A percentile compares a stretch with the other conserved stretches of the same genome.
Evolutionary conservation across 202 grass and related monocot species (phyloP).

Genomic region (Brachypodium distachyon): DNA sequence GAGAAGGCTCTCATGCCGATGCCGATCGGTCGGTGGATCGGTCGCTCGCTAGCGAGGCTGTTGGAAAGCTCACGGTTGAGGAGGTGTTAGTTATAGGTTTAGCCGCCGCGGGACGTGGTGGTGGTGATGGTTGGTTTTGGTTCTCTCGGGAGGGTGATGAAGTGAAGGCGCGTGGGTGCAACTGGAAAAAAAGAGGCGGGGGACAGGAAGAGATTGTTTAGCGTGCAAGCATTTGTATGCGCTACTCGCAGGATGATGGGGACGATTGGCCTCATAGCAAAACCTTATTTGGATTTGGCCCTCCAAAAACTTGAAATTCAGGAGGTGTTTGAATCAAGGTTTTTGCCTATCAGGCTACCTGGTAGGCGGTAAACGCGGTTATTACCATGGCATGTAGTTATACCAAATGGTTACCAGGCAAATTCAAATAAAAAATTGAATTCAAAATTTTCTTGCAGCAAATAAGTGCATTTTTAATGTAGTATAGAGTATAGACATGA

Average conservation of each 20-base stretch:
- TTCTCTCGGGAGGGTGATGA: neutral
- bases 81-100: conserved; percentile 27
- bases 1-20: conserved; percentile 46
- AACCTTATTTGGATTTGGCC: neutral
- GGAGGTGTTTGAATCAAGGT: no score
- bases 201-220: conserved; percentile 27
- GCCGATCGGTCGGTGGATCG: neutral
- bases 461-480: no score
- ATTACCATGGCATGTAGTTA: no score
- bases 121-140: conserved; percentile 11
- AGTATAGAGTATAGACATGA: no score
- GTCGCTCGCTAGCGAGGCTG: no score
- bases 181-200: conserved; percentile 26
- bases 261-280: neutral
- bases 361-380: no score
- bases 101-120: neutral
- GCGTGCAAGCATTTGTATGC: conserved; percentile 20
- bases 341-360: no score
- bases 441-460: no score
- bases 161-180: conserved; percentile 3
- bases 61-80: neutral
- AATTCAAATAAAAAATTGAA: no score
- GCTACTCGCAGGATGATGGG: conserved; percentile 25
- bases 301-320: neutral
- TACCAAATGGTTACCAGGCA: no score